Evolutionary conservation across 2,329 filamentous ascomycete genomes (phyloP).

Genomic region (Paecilomyces fulvus): DNA sequence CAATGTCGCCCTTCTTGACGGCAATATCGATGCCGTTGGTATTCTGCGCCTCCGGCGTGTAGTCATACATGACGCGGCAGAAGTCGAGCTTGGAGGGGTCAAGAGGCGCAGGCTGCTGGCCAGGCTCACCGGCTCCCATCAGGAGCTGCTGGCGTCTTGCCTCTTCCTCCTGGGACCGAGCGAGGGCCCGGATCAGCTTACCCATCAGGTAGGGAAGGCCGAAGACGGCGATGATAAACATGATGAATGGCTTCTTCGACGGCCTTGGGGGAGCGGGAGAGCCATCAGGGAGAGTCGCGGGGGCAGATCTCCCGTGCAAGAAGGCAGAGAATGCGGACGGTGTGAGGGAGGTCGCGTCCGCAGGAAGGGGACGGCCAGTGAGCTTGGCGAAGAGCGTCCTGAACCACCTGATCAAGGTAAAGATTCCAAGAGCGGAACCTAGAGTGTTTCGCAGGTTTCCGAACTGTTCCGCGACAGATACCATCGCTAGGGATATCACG

Average conservation of each 20-base stretch:
- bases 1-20: slow-evolving; percentile 89
- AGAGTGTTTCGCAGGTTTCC: slow-evolving; percentile 87
- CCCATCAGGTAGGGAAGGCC: slow-evolving; percentile 95
- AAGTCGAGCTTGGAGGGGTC: slow-evolving; percentile 93
- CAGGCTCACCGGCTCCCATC: slow-evolving; percentile 41
- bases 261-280: slow-evolving; percentile 60
- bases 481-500: slow-evolving; percentile 63
- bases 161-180: slow-evolving; percentile 77
- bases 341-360: slow-evolving; percentile 76
- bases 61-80: slow-evolving; percentile 91
- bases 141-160: slow-evolving; percentile 42
- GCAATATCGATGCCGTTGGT: slow-evolving; percentile 73
- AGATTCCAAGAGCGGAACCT: slow-evolving; percentile 89
- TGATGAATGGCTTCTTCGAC: slow-evolving; percentile 89
- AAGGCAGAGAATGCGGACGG: slow-evolving; percentile 88
- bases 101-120: slow-evolving; percentile 43
- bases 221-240: slow-evolving; percentile 91
- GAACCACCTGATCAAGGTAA: slow-evolving; percentile 91
- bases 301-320: slow-evolving; percentile 53
- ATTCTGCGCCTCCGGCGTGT: slow-evolving; percentile 62
- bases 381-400: slow-evolving; percentile 85
- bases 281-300: slow-evolving; percentile 53
- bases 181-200: slow-evolving; percentile 82
- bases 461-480: slow-evolving; percentile 95
- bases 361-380: slow-evolving; percentile 82